Percentiles rank a stretch among this genome's conserved stretches.
phyloP scores from a whole-genome alignment of 2,329 filamentous ascomycete species.

The Clarireedia sp. region DNA sequence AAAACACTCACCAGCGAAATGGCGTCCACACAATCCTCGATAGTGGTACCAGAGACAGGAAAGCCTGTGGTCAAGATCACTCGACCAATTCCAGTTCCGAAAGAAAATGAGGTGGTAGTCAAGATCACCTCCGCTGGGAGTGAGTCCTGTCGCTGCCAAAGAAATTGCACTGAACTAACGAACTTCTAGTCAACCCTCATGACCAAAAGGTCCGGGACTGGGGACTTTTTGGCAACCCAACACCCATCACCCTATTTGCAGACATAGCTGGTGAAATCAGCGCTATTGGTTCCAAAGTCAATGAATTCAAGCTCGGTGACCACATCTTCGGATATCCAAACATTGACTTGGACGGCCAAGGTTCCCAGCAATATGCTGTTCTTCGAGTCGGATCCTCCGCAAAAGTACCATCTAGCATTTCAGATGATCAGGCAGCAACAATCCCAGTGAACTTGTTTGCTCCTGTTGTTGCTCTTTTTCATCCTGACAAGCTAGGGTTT shows the following conservation, averaged over 20 bases:
- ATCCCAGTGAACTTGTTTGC: constrained; percentile 32
- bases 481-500: constrained; percentile 1
- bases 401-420: constrained; percentile 30
- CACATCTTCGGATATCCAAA: constrained; percentile 1
- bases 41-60: constrained; percentile 22
- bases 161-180: not conserved
- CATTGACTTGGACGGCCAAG: constrained; percentile 7
- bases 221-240: constrained; percentile 30
- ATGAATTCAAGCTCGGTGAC: not conserved
- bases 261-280: constrained; percentile 31
- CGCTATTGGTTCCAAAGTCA: constrained; percentile 28
- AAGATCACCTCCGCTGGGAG: constrained; percentile 30
- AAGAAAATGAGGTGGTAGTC: constrained; percentile 31
- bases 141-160: not conserved
- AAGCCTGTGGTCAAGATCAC: constrained; percentile 21
- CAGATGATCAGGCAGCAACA: constrained; percentile 32
- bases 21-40: constrained; percentile 22
- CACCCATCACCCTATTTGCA: constrained; percentile 30
- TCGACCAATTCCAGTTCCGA: constrained; percentile 27
- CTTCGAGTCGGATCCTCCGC: constrained; percentile 25
- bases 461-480: constrained; percentile 31
- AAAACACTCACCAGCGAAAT: not conserved
- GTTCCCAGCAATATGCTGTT: constrained; percentile 33
- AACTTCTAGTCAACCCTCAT: not conserved
- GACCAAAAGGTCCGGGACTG: constrained; percentile 8